Evolutionary conservation across 441 rosid species (phyloP), one percentile per base, ranked within the genome.

Genomic region (Mallotus repandus): DNA sequence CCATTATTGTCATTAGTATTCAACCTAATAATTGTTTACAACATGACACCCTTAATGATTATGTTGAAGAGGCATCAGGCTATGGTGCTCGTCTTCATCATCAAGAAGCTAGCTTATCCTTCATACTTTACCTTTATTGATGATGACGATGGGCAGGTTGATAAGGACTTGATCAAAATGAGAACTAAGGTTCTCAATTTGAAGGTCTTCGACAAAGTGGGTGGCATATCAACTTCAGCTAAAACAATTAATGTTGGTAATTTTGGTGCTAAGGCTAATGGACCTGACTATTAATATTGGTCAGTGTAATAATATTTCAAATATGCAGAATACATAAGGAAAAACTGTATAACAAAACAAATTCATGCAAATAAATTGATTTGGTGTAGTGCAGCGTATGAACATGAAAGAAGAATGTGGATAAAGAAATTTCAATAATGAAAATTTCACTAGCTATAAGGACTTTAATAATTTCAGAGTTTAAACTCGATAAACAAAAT

Each of bases 251-350:
- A 29, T 64, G 93, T 93, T 32, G 78, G 64, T 16, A 71, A 81
- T 66, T 93, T 76, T 59, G 91, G 92, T 73, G 91, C 91, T 13
- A 82, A 76, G n/a, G n/a, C n/a, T n/a, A n/a, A n/a, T n/a, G n/a
- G 74, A 96, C 79, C 29, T 25, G 29, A 25, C 29, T 1, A 25
- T 25, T 25, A 25, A 25, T 25, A 2, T 25, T 25, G 29, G 2
- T 25, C 1, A 25, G 2, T 25, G 2, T 25, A 25, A 25, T 25
- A 25, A 25, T 25, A 25, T 25, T 25, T 25, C 29, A 25, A 25
- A 25, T 2, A 25, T n/a, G n/a, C n/a, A n/a, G n/a, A n/a, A n/a
- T n/a, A n/a, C n/a, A n/a, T 25, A 25, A 25, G 29, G 29, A 25
- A 25, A 25, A 25, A 25, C 29, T 25, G 29, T 25, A 25, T 25